Evolutionary conservation across 176 grass and related monocot species (phyloP), one percentile per base, ranked within the genome.

Genomic region (Canna indica): DNA sequence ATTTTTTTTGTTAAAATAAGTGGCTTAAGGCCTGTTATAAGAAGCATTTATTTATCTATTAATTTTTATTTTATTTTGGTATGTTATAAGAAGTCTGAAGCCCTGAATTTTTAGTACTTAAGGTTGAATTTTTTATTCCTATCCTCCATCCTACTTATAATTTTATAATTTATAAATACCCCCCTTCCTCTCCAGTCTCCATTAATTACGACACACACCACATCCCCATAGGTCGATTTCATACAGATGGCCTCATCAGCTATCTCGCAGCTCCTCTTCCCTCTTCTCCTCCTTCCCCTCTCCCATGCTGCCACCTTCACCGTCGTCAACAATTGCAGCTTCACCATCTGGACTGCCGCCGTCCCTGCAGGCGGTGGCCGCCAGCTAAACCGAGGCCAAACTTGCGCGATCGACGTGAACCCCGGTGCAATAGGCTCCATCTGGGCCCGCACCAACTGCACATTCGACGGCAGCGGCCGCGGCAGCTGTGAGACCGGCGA

Each of bases 401-500:
- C 29, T 6, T 68, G 65, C 36, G 7, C 5, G 36, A 68, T 68
- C 65, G 17, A 28, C 65, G 36, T 68, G 3, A 24, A 24, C n/a
- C 6, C 65, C 36, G 65, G 65, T 3, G 15, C 65, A 0, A 27
- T 36, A 15, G 36, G 22, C 34, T 10, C 4, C 12, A 25, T 68
- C 38, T 68, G 65, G 65, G 65, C 29, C 32, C 65, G 65, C 36
- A 68, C 65, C 17, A n/a, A n/a, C 1, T 84, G 82, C 70, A 72
- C 22, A 58, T 84, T 84, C 79, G 81, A 88, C 78, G 77, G 74
- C 14, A 78, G 0, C 73, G 84, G 80, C 22, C 61, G 11, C 34
- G 84, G 84, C 25, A 14, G 0, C 5, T 87, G 84, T 80, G 7
- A 72, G 68, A 87, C 85, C 30, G 85, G 85, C 2, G 85, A 87